Evolutionary conservation across 257 asterid species (phyloP).

Genomic region (Prunella vulgaris): DNA sequence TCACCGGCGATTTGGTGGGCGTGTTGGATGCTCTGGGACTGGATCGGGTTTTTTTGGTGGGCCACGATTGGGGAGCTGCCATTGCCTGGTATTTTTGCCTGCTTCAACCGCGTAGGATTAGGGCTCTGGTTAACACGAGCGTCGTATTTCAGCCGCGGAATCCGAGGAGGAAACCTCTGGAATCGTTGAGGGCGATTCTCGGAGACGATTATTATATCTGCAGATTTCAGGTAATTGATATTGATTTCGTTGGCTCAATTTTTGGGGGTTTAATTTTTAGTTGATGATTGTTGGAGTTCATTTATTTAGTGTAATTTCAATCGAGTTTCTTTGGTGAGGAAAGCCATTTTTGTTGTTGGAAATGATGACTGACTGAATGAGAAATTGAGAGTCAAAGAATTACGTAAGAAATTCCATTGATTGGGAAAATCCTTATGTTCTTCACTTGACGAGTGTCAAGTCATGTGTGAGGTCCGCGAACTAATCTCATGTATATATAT

Average conservation of each 20-base stretch:
- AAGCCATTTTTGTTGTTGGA: too few species aligned
- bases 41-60: constrained; percentile 70
- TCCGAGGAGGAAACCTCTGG: constrained; percentile 53
- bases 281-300: not conserved
- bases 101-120: constrained; percentile 70
- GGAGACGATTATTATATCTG: constrained; percentile 91
- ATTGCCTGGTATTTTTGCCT: constrained; percentile 79
- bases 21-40: constrained; percentile 50
- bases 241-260: not conserved
- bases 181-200: constrained; percentile 50
- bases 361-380: too few species aligned
- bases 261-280: not conserved
- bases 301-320: not conserved
- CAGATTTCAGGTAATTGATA: constrained; percentile 68
- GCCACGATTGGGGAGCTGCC: constrained; percentile 93
- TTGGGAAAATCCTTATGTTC: not conserved
- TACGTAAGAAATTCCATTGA: not conserved
- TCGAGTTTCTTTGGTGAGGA: not conserved
- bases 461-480: too few species aligned
- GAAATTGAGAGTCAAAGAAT: not conserved
- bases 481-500: too few species aligned
- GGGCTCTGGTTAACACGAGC: constrained; percentile 74
- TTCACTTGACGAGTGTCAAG: too few species aligned
- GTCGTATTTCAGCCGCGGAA: constrained; percentile 59
- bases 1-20: constrained; percentile 73